Evolutionary conservation across 2,329 filamentous ascomycete species (phyloP).

Genomic region (Mariannaea sp.): DNA sequence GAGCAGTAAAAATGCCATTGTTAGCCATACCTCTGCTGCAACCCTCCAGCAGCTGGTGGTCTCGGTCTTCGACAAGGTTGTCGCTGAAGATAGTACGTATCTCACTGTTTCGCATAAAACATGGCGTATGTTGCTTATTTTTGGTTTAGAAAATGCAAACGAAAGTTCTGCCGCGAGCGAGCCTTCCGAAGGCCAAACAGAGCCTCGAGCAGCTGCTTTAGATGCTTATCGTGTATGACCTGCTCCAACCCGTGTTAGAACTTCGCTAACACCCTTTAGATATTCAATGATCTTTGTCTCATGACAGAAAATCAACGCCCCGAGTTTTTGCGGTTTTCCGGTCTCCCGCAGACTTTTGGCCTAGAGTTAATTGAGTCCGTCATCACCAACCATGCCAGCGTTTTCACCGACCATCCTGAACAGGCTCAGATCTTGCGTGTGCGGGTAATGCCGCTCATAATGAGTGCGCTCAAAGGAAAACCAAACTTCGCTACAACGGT

Average conservation of each 20-base stretch:
- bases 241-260: neutral
- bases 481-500: slow-evolving; percentile 82
- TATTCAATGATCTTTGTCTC: slow-evolving; percentile 89
- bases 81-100: slow-evolving; percentile 74
- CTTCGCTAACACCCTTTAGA: slow-evolving; percentile 48
- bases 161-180: slow-evolving; percentile 67
- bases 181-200: slow-evolving; percentile 67
- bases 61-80: slow-evolving; percentile 90
- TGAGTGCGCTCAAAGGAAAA: slow-evolving; percentile 76
- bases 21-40: slow-evolving; percentile 95
- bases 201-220: slow-evolving; percentile 75
- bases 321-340: slow-evolving; percentile 79
- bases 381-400: slow-evolving; percentile 79
- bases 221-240: slow-evolving; percentile 75
- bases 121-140: slow-evolving; percentile 23
- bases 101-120: too few species aligned
- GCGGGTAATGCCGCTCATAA: slow-evolving; percentile 81
- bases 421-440: slow-evolving; percentile 78
- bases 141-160: slow-evolving; percentile 45
- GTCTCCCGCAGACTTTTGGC: slow-evolving; percentile 80
- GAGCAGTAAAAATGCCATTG: slow-evolving; percentile 87
- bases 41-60: slow-evolving; percentile 93
- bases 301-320: slow-evolving; percentile 84
- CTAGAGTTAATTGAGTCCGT: slow-evolving; percentile 92
- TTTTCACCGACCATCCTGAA: slow-evolving; percentile 80